Conservation (phyloP, 2,329 filamentous ascomycete genomes). For the Aspergillus pseudonomiae region DNA sequence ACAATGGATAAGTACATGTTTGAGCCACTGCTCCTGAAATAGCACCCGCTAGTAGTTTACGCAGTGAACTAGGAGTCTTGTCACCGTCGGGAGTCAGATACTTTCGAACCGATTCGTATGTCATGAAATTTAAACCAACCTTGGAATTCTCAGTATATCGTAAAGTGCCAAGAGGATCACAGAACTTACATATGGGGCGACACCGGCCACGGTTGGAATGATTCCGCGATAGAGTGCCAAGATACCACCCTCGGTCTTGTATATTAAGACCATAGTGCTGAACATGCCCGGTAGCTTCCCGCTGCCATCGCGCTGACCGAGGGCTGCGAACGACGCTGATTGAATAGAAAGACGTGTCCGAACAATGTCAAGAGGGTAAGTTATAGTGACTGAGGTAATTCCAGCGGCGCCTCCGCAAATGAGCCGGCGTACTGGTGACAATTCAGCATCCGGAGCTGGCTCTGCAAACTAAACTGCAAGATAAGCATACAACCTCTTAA, state of each 20-base stretch:
- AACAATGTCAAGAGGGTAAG: slow-evolving; percentile 96
- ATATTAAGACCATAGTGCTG: slow-evolving; percentile 79
- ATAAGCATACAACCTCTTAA: slow-evolving; percentile 12
- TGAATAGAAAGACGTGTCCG: slow-evolving; percentile 95
- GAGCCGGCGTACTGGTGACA: slow-evolving; percentile 74
- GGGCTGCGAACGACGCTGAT: slow-evolving; percentile 86
- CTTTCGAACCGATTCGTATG: slow-evolving; percentile 85
- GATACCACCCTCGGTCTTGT: slow-evolving; percentile 85
- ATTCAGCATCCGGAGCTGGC: slow-evolving; percentile 69
- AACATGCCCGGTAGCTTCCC: slow-evolving; percentile 87
- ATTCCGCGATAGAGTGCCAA: slow-evolving; percentile 91
- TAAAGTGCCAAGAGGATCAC: background rate
- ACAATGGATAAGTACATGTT: slow-evolving; percentile 98
- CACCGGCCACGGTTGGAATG: slow-evolving; percentile 88
- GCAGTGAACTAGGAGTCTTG: slow-evolving; percentile 73
- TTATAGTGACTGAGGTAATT: slow-evolving; percentile 91
- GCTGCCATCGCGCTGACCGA: slow-evolving; percentile 62
- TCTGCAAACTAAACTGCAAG: slow-evolving; percentile 68
- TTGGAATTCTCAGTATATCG: slow-evolving; percentile 40
- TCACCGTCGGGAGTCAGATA: slow-evolving; percentile 87
- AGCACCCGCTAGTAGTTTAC: slow-evolving; percentile 87
- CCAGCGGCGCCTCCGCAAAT: slow-evolving; percentile 90
- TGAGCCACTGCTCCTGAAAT: slow-evolving; percentile 96
- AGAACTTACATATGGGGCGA: slow-evolving; percentile 80
- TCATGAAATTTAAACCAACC: slow-evolving; percentile 98